Evolutionary conservation across 148 eudicot genomes (phyloP).

Genomic region (Vaccinium macrocarpon): DNA sequence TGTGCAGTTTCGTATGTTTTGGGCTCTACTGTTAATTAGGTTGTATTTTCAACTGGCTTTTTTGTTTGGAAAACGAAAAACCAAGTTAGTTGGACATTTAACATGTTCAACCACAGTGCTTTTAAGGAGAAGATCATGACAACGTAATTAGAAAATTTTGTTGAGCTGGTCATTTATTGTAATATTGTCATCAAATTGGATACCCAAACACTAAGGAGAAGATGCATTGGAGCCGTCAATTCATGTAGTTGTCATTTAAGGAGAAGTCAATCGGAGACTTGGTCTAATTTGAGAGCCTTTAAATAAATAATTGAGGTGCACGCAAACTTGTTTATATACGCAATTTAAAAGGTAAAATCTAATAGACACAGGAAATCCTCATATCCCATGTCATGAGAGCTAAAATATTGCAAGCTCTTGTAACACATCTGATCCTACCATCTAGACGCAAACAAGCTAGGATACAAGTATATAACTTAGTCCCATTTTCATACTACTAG

Average conservation of each 20-base stretch:
- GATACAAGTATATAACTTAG: neutral
- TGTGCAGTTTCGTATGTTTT: neutral
- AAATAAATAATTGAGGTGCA: neutral
- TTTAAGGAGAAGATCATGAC: too few species aligned
- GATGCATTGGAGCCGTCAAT: too few species aligned
- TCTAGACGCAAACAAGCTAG: neutral
- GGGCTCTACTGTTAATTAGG: neutral
- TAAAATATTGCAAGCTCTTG: neutral
- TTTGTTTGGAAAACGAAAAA: neutral
- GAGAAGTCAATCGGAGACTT: neutral
- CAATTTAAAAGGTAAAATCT: neutral
- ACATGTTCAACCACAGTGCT: too few species aligned
- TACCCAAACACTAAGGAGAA: too few species aligned
- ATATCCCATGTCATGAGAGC: neutral
- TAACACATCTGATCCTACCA: neutral
- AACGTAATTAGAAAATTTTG: too few species aligned
- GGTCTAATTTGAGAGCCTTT: neutral
- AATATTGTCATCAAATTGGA: too few species aligned
- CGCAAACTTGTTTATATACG: neutral
- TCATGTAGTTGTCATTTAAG: neutral
- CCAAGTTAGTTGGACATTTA: too few species aligned
- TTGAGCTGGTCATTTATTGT: too few species aligned
- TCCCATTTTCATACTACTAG: too few species aligned
- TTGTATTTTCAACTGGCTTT: neutral
- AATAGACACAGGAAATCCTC: neutral